These are phyloP conservation scores for Tetrahymena borealis DNA, from an alignment of 73 alveolate genomes.

Conservation along the genomic window DNA sequence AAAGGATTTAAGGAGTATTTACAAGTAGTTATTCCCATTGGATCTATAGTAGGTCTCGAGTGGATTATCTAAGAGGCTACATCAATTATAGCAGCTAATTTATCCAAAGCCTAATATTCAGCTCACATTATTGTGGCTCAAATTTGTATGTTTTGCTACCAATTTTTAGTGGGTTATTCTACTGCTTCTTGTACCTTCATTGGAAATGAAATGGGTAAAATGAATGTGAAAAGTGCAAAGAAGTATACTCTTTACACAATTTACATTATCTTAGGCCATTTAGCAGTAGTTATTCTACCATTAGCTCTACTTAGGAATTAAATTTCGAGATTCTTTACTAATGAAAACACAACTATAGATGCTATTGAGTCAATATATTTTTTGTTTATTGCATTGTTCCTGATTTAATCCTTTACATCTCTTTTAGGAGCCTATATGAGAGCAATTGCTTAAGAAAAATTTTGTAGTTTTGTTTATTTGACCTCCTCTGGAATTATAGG, in stretches of 20 bases:
- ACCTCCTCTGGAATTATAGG: neutral
- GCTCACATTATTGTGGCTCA: conserved; percentile 10
- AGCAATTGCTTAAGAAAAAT: neutral
- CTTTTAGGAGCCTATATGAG: neutral
- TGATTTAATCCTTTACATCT: neutral
- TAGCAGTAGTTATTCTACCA: neutral
- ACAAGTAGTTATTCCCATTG: conserved; percentile 21
- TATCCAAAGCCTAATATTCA: neutral
- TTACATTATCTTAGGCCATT: neutral
- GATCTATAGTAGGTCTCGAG: conserved; percentile 15
- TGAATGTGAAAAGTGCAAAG: conserved; percentile 5
- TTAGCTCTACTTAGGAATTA: neutral
- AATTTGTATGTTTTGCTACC: conserved; percentile 1
- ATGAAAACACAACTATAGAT: neutral
- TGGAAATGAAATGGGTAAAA: conserved; percentile 42
- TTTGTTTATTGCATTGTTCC: neutral
- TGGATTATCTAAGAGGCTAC: conserved; percentile 7
- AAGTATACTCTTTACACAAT: conserved; percentile 5
- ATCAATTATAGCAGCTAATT: neutral
- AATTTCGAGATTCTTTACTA: neutral
- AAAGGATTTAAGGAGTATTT: neutral
- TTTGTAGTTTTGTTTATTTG: neutral
- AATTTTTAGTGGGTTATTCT: conserved; percentile 24
- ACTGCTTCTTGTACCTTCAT: conserved; percentile 32
- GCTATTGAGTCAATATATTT: neutral